Evolutionary conservation across 768 basidiomycete genomes (phyloP).

Genomic region (Trametes elegans): DNA sequence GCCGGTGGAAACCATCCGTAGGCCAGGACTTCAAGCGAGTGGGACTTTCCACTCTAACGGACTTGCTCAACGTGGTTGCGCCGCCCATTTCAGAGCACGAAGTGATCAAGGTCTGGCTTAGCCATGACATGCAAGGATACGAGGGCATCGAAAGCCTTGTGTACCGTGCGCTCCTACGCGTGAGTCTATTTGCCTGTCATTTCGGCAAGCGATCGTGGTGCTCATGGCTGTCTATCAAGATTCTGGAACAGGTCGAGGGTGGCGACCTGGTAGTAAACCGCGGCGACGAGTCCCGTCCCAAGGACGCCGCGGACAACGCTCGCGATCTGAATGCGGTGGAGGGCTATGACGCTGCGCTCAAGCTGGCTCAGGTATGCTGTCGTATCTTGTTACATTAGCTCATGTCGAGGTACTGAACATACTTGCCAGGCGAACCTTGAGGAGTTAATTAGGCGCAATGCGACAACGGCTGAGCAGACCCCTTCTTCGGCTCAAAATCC

Average conservation of each 20-base stretch:
- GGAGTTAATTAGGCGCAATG: slow-evolving; percentile 68
- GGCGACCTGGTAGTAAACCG: slow-evolving; percentile 88
- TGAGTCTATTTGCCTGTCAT: slow-evolving; percentile 35
- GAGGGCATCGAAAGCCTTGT: slow-evolving; percentile 94
- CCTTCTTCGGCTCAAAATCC: slow-evolving; percentile 46
- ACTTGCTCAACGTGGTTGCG: slow-evolving; percentile 93
- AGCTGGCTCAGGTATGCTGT: slow-evolving; percentile 67
- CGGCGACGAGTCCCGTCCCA: slow-evolving; percentile 74
- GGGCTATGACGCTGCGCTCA: slow-evolving; percentile 79
- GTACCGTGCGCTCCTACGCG: slow-evolving; percentile 81
- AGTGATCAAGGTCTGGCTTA: slow-evolving; percentile 93
- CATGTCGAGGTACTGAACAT: not conserved
- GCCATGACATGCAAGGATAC: slow-evolving; percentile 96
- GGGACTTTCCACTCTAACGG: slow-evolving; percentile 84
- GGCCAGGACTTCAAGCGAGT: slow-evolving; percentile 89
- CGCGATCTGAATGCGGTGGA: slow-evolving; percentile 84
- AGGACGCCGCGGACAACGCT: slow-evolving; percentile 44
- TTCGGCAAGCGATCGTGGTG: not conserved
- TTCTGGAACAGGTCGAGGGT: slow-evolving; percentile 93
- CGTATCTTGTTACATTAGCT: not conserved
- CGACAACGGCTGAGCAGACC: slow-evolving; percentile 31
- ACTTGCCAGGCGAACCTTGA: slow-evolving; percentile 67
- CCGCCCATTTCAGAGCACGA: slow-evolving; percentile 99
- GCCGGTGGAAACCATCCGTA: slow-evolving; percentile 33
- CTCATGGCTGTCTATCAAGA: slow-evolving; percentile 34